Evolutionary conservation across 306 rosid genomes (phyloP), one percentile per base, ranked within the genome.

Genomic region (Vicia villosa): DNA sequence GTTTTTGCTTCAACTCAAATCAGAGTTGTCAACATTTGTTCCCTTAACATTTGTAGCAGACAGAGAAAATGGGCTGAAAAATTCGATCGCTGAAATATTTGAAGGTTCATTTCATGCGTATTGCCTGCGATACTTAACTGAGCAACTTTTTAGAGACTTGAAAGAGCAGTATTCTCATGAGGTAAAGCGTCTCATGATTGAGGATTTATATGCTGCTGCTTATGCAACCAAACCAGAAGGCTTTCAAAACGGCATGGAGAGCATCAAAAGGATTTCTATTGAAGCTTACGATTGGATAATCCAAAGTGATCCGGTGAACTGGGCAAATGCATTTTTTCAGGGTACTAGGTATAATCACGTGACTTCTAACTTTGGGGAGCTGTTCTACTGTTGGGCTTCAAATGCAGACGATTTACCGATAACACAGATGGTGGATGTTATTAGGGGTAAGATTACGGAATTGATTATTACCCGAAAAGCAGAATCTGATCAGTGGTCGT

Each of bases 111-210:
- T 75, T 75, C 98, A 94, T 86, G 92, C 88, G 21, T 90, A 85
- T 66, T 94, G 98, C 78, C 81, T 94, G 41, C 83, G 84, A 11
- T 86, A 88, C 87, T 80, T 94, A 77, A 87, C 86, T 1, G 98
- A 94, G 80, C 94, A 94, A 84, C 88, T 94, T 72, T 70, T 90
- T 75, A 87, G 86, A 79, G 97, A 90, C 86, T 79, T 94, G 88
- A 94, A 80, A 65, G 98, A 87, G 50, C 98, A 84, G 73, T 94
- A 87, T 82, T 90, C 98, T 68, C 98, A 94, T 13, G 98, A 90
- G 90, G 94, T 94, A 63, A 94, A 87, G 87, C 85, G 88, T 56
- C 96, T 94, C 40, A 86, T 94, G 88, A 73, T 87, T 46, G 97
- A 90, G 82, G 97, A 94, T 82, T 76, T 94, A 36, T 87, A 85